A percentile compares a stretch with the other conserved stretches of the same genome.
Conservation (phyloP, 2,329 filamentous ascomycete genomes). For the Onygenales sp. region DNA sequence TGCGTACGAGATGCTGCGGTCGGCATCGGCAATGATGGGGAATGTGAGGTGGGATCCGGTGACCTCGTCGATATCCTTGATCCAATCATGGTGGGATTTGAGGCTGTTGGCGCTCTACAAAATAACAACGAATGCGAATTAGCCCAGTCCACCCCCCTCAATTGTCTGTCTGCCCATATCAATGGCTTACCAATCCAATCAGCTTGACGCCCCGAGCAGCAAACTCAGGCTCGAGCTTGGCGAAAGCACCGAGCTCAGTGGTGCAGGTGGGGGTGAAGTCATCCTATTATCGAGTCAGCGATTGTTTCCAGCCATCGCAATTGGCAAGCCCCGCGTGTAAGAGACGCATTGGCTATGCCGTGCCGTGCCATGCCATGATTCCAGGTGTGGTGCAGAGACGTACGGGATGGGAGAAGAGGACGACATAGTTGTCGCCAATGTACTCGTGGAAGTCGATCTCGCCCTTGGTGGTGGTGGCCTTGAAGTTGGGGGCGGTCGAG, state of each 20-base stretch:
- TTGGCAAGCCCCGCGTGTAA: background rate
- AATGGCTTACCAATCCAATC: conserved; percentile 57
- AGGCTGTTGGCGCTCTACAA: conserved; percentile 65
- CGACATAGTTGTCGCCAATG: conserved; percentile 60
- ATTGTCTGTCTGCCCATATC: background rate
- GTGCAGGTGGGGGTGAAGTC: conserved; percentile 96
- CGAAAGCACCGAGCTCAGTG: conserved; percentile 87
- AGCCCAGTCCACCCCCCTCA: background rate
- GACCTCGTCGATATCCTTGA: conserved; percentile 78
- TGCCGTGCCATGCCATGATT: background rate
- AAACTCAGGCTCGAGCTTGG: conserved; percentile 82
- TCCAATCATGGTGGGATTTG: conserved; percentile 76
- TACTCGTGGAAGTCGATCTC: conserved; percentile 63
- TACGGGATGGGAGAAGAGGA: conserved; percentile 62
- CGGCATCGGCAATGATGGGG: conserved; percentile 74
- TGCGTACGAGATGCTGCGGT: conserved; percentile 63
- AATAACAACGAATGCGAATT: background rate
- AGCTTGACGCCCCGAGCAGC: conserved; percentile 79
- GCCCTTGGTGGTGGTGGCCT: conserved; percentile 57
- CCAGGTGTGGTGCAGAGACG: conserved; percentile 3
- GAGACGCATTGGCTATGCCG: background rate
- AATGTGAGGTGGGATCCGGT: conserved; percentile 60
- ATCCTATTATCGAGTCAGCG: conserved; percentile 17
- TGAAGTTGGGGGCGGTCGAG: conserved; percentile 59
- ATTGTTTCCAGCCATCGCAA: too few relatives aligned